Evolutionary conservation across 192 early-diverging fungal genomes (phyloP).

Genomic region (Gigaspora rosea): DNA sequence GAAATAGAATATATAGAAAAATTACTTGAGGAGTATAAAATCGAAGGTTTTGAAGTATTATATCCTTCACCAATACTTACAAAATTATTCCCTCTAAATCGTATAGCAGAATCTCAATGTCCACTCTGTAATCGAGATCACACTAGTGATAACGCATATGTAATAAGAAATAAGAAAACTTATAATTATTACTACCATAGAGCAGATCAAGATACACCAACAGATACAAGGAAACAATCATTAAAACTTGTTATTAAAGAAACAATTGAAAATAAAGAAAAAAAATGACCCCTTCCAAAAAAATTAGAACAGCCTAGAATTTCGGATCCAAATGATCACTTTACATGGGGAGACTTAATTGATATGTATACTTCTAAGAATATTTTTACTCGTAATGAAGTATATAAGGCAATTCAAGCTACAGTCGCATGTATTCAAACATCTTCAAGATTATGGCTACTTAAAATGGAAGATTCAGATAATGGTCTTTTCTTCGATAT

Average conservation of each 20-base stretch:
- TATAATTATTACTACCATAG: not conserved
- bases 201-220: not conserved
- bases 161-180: not conserved
- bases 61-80: not conserved
- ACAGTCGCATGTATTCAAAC: not conserved
- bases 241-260: not conserved
- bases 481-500: slow-evolving; percentile 8
- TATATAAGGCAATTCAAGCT: not conserved
- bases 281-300: not conserved
- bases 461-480: slow-evolving; percentile 23
- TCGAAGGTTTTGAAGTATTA: slow-evolving; percentile 14
- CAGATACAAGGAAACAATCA: not conserved
- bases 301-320: not conserved
- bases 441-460: slow-evolving; percentile 17
- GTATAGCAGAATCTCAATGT: not conserved
- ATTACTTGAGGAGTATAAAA: not conserved
- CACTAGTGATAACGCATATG: slow-evolving; percentile 15
- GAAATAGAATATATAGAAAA: slow-evolving; percentile 4
- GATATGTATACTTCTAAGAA: not conserved
- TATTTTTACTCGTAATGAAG: not conserved
- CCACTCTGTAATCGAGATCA: not conserved
- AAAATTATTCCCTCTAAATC: not conserved
- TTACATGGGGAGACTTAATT: not conserved
- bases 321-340: not conserved
- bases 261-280: not conserved